Evolutionary conservation across 176 grass and related monocot genomes (phyloP).

Genomic region (Oryza punctata): DNA sequence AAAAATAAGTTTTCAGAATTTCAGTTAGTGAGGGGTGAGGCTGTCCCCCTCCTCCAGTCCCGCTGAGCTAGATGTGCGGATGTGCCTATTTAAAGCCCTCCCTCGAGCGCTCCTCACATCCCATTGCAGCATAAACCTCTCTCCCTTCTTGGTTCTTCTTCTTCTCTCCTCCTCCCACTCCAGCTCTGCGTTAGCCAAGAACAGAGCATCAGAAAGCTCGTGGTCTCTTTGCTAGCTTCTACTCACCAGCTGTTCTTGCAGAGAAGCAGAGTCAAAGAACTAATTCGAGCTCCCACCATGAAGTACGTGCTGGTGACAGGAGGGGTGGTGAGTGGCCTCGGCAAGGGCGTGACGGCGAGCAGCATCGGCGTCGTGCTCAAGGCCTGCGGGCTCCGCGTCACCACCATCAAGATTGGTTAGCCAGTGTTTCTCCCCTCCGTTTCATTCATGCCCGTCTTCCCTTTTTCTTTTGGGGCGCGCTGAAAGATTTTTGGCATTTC

Average conservation of each 20-base stretch:
- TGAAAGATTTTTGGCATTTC: constrained; percentile 13
- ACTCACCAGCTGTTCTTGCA: not conserved
- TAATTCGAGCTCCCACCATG: constrained; percentile 48
- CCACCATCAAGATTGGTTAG: constrained; percentile 96
- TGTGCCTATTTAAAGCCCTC: constrained; percentile 37
- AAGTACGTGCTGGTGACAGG: constrained; percentile 97
- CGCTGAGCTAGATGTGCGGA: too few species aligned
- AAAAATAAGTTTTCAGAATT: too few species aligned
- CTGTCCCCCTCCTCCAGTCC: too few species aligned
- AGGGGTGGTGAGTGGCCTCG: constrained; percentile 90
- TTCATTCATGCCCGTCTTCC: not conserved
- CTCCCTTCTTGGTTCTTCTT: not conserved
- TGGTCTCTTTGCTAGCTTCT: not conserved
- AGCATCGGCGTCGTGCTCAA: constrained; percentile 94
- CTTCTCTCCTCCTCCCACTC: not conserved
- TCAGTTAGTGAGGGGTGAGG: too few species aligned
- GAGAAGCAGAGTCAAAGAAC: constrained; percentile 27
- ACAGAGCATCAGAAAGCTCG: not conserved
- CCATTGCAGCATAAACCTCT: constrained; percentile 1
- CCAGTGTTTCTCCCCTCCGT: constrained; percentile 14
- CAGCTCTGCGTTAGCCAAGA: not conserved
- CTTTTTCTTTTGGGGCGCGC: not conserved
- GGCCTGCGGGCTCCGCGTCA: constrained; percentile 79
- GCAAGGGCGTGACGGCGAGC: constrained; percentile 94
- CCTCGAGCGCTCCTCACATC: not conserved